Base-by-base conservation (phyloP, 2,329 filamentous ascomycete genomes). In the Xylaria sp. region DNA sequence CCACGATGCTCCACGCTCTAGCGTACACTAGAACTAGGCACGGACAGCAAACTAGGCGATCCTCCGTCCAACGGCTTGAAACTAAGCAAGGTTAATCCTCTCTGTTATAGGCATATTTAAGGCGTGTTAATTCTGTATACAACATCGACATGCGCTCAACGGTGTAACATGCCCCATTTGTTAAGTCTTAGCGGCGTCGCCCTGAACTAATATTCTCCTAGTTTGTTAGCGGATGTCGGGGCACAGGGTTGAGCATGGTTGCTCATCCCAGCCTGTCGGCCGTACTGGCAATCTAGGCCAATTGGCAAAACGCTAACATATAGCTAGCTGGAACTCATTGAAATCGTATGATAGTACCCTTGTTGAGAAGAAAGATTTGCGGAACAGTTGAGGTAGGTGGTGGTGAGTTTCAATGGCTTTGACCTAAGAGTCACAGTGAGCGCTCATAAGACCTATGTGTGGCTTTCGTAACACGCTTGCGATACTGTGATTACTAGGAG, bases 281-380 rank as follows among this genome's bases (percentile, higher is more conserved):
- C 34, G 7, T 37, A 37, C 34, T 10, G 7, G 34, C 10, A 37
- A 37, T 37, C 15, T 58, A 48, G 23, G 63, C 54, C 51, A 58
- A 37, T 37, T 37, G 34, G 34, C 34, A 37, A 37, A 37, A 18
- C 46, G 46, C 46, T 48, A 48, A 46, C n/a, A 8, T 9, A 8
- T 18, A 10, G n/a, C 46, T 20, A 20, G 20, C 46, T n/a, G n/a
- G n/a, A n/a, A 48, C n/a, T 54, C 39, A 39, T 8, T 34, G 41
- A n/a, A 25, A 63, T 67, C 65, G 65, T 67, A 67, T 63, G 65
- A 67, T 48, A 48, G 15, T 12, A 4, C 15, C 41, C 41, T 50
- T 50, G 46, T 20, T 25, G 41, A 23, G 20, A 50, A n/a, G 23
- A 23, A 50, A 25, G 23, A 23, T 25, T 25, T 23, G 46, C n/a